These are phyloP conservation scores for Thalassiosira livingstoniorum DNA, from an alignment of 352 stramenopile genomes.

Conservation along the genomic window DNA sequence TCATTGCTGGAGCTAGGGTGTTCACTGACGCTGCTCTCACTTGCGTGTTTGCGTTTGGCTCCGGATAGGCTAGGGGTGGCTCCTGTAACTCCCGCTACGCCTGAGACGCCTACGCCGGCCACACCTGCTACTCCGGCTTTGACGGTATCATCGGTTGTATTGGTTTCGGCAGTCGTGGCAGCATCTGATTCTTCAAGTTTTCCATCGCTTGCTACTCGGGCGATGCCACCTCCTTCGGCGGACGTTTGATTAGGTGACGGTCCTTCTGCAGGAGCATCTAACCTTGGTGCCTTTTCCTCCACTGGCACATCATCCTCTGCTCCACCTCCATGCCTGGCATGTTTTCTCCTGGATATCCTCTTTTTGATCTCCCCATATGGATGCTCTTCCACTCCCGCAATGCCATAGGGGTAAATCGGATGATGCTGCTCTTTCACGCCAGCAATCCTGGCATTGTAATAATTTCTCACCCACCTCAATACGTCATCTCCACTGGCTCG, in stretches of 20 bases:
- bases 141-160: not conserved
- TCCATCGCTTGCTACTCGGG: not conserved
- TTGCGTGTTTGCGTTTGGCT: conserved; percentile 50
- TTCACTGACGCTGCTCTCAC: too few relatives aligned
- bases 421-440: conserved; percentile 54
- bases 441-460: conserved; percentile 71
- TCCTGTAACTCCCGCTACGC: too few relatives aligned
- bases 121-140: too few relatives aligned
- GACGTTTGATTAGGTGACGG: not conserved
- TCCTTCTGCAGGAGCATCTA: not conserved
- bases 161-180: not conserved
- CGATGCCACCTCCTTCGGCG: too few relatives aligned
- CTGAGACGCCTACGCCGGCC: too few relatives aligned
- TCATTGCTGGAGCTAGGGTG: too few relatives aligned
- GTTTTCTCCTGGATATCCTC: conserved; percentile 35
- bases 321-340: conserved; percentile 1
- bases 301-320: not conserved
- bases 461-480: conserved; percentile 73
- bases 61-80: too few relatives aligned
- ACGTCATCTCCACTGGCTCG: conserved; percentile 72
- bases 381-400: conserved; percentile 24
- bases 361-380: conserved; percentile 28
- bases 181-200: not conserved
- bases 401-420: conserved; percentile 8
- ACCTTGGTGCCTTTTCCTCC: not conserved